Evolutionary conservation across 768 basidiomycete genomes (phyloP).

Genomic region (Tricholoma bakamatsutake): DNA sequence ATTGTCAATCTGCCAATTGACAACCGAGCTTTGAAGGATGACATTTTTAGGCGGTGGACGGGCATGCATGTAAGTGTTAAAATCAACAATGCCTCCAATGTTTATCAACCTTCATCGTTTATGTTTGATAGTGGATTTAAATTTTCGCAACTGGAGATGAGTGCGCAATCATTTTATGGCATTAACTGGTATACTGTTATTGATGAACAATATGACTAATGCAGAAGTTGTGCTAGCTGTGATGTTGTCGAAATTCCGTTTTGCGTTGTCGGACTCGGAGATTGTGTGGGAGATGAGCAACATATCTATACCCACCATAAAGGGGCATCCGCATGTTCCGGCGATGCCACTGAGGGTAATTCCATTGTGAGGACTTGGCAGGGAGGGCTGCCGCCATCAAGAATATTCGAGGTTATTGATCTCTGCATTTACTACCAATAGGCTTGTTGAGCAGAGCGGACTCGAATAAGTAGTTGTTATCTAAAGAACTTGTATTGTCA

Average conservation of each 20-base stretch:
- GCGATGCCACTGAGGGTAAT: background rate
- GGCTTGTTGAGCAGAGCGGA: too few relatives aligned
- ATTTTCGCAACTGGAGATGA: conserved; percentile 50
- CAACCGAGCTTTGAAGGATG: conserved; percentile 23
- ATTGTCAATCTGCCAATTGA: background rate
- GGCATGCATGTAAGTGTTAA: conserved; percentile 39
- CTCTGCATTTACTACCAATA: too few relatives aligned
- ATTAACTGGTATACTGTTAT: background rate
- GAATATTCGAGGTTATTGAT: too few relatives aligned
- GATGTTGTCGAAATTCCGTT: conserved; percentile 23
- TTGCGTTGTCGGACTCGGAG: conserved; percentile 17
- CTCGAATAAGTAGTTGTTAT: too few relatives aligned
- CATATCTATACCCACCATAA: conserved; percentile 18
- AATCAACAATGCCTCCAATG: too few relatives aligned
- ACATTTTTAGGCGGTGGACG: conserved; percentile 39
- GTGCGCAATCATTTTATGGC: conserved; percentile 17
- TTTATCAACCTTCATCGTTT: background rate
- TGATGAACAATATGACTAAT: background rate
- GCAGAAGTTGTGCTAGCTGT: conserved; percentile 23
- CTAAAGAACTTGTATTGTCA: too few relatives aligned
- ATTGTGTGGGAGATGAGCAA: conserved; percentile 25
- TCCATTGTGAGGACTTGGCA: background rate
- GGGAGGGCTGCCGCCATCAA: too few relatives aligned
- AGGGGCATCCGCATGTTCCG: conserved; percentile 1
- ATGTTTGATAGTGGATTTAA: conserved; percentile 37